Base-by-base conservation (phyloP, 2,329 filamentous ascomycete genomes). In the Akanthomyces uredinophilus region DNA sequence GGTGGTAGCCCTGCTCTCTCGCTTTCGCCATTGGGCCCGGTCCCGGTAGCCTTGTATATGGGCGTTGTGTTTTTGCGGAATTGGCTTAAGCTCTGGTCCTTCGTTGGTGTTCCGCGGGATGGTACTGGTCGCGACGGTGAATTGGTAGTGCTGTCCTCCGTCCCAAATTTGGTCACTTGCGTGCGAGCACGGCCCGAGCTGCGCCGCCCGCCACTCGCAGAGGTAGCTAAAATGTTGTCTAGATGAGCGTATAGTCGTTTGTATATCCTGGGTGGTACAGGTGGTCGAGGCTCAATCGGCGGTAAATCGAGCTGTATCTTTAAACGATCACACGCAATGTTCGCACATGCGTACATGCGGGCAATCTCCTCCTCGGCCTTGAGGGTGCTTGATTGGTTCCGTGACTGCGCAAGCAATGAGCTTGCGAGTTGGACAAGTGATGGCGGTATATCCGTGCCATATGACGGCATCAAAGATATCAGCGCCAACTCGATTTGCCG, bases 311-410 rank as follows among this genome's bases (percentile, higher is more conserved):
- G 83, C 0, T 81, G 73, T 61, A 87, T 89, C 70, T 92, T 93
- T 44, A 96, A 80, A 59, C 92, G 85, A 68, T 94, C 91, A 71
- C 93, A 98, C 22, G 95, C 95, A 64, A 99, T 84, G 74, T 96
- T 88, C 16, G 91, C 90, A 72, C 92, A 96, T 4, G 89, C 90
- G 73, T 95, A 95, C 5, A 85, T 82, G 22, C 93, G 84, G n/a
- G 89, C 91, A 66, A 95, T 87, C 73, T 97, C 93, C 73, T 96
- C 92, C 61, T 96, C 91, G 3, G 87, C 83, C 72, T 92, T 96
- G 59, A 97, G 80, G 18, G 84, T 89, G 70, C 86, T 87, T 55
- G 91, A 91, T 69, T 87, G 87, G 70, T 87, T 86, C 39, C 91
- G 86, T 14, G 92, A 96, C 74, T 95, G 92, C 2, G 90, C 87